A percentile compares a stretch with the other conserved stretches of the same genome.
phyloP scores from a whole-genome alignment of 352 stramenopile genomes.

The Globisporangium acanthophoron region DNA sequence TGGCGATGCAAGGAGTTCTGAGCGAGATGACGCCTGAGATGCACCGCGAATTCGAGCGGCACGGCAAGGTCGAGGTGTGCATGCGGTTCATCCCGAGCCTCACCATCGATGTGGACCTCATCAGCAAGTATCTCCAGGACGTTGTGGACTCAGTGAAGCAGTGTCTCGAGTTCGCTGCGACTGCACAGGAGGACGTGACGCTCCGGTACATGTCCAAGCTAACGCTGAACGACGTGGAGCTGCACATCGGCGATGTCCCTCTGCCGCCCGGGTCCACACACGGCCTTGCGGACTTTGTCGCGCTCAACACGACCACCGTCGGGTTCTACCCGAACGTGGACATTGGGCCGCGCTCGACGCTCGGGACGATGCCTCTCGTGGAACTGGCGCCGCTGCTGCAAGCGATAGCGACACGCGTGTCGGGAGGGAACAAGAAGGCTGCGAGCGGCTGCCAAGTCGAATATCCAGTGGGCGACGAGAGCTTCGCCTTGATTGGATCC shows the following conservation, averaged over 20 bases:
- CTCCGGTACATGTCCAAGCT: constrained; percentile 3
- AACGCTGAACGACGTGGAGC: constrained; percentile 2
- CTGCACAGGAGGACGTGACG: background rate
- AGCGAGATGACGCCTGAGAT: constrained; percentile 6
- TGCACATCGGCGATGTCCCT: constrained; percentile 1
- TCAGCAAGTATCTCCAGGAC: background rate
- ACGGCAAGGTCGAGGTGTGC: background rate
- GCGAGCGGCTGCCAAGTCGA: background rate
- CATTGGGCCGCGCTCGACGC: background rate
- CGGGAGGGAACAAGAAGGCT: background rate
- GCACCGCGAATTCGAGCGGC: background rate
- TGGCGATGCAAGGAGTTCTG: constrained; percentile 2
- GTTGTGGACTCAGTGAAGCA: background rate
- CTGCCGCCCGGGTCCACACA: background rate
- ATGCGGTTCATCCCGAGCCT: background rate
- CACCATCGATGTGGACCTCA: background rate
- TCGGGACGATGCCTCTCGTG: background rate
- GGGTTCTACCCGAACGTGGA: constrained; percentile 4
- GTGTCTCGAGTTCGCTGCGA: constrained; percentile 1
- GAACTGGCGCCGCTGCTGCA: background rate
- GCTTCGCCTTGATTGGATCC: background rate
- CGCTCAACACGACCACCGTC: background rate
- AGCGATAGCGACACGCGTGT: constrained; percentile 1
- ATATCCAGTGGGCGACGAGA: background rate
- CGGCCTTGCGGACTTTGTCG: constrained; percentile 1